These are phyloP conservation scores for Pulveroboletus sp. DNA, from an alignment of 768 basidiomycete genomes.

Conservation along the genomic window DNA sequence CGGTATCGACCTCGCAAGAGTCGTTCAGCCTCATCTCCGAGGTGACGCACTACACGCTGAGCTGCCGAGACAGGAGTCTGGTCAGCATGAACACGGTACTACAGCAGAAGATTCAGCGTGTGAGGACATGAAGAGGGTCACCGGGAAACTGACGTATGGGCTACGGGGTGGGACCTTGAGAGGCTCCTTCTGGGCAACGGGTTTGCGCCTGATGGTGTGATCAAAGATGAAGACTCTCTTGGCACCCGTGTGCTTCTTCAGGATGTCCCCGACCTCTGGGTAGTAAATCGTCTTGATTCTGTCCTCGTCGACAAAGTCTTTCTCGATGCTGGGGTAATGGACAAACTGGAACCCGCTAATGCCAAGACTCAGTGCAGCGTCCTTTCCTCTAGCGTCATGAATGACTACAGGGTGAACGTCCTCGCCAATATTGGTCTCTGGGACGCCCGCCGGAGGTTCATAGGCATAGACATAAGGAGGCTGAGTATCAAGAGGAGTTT, in stretches of 20 bases:
- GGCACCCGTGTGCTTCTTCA: slow-evolving; percentile 38
- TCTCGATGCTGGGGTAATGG: slow-evolving; percentile 31
- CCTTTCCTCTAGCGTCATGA: slow-evolving; percentile 33
- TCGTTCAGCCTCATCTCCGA: slow-evolving; percentile 38
- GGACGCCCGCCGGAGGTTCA: slow-evolving; percentile 24
- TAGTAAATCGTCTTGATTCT: slow-evolving; percentile 37
- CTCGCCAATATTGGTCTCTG: slow-evolving; percentile 27
- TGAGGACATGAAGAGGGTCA: neutral
- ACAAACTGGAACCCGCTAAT: slow-evolving; percentile 41
- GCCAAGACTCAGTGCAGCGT: slow-evolving; percentile 29
- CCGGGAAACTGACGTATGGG: slow-evolving; percentile 30
- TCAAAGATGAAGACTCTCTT: slow-evolving; percentile 42
- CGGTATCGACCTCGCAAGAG: slow-evolving; percentile 39
- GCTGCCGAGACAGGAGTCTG: slow-evolving; percentile 37
- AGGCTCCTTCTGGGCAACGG: neutral
- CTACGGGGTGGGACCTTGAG: slow-evolving; percentile 16
- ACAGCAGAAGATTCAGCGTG: no score
- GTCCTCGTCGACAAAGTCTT: slow-evolving; percentile 37
- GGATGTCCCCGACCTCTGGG: slow-evolving; percentile 36
- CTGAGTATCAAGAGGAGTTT: slow-evolving; percentile 24
- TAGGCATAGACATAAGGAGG: slow-evolving; percentile 33
- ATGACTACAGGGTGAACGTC: slow-evolving; percentile 19
- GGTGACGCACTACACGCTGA: slow-evolving; percentile 36
- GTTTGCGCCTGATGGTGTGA: slow-evolving; percentile 37
- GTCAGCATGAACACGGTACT: slow-evolving; percentile 43